Evolutionary conservation across 768 basidiomycete genomes (phyloP).

Genomic region (Collybia sordida): DNA sequence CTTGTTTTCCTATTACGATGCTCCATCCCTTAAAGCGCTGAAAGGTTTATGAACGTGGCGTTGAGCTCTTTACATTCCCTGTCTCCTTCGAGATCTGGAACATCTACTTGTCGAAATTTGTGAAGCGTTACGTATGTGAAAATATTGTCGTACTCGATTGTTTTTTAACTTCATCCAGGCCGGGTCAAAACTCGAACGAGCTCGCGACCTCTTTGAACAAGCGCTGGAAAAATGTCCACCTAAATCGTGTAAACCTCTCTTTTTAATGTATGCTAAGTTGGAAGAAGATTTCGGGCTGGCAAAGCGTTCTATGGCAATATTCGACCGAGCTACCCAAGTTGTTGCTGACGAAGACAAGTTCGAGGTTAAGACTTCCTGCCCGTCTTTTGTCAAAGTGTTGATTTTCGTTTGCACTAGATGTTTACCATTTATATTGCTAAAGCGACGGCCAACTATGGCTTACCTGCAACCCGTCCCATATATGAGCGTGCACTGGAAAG

Average conservation of each 20-base stretch:
- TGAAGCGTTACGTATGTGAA: slow-evolving; percentile 85
- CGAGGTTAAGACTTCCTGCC: slow-evolving; percentile 57
- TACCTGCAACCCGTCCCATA: slow-evolving; percentile 94
- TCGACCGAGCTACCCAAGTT: slow-evolving; percentile 86
- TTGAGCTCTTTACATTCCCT: slow-evolving; percentile 96
- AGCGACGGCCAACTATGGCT: slow-evolving; percentile 91
- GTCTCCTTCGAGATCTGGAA: slow-evolving; percentile 99
- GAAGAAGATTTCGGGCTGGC: slow-evolving; percentile 96
- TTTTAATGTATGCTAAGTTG: slow-evolving; percentile 92
- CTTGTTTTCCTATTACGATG: not conserved
- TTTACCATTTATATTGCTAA: slow-evolving; percentile 97
- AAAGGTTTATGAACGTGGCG: slow-evolving; percentile 93
- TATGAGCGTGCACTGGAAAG: slow-evolving; percentile 93
- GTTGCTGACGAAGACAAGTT: slow-evolving; percentile 93
- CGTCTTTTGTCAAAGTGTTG: not conserved
- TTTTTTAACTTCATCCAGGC: slow-evolving; percentile 46
- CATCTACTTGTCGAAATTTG: slow-evolving; percentile 95
- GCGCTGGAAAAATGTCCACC: slow-evolving; percentile 95
- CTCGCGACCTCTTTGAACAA: slow-evolving; percentile 98
- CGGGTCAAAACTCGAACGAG: slow-evolving; percentile 90
- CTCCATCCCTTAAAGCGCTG: slow-evolving; percentile 1
- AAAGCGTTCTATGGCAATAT: slow-evolving; percentile 94
- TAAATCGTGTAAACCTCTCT: slow-evolving; percentile 92
- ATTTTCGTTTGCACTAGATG: slow-evolving; percentile 54
- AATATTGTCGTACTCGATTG: not conserved